Base-by-base conservation (phyloP, 1,284 basidiomycete genomes). In the Tilletia indica region DNA sequence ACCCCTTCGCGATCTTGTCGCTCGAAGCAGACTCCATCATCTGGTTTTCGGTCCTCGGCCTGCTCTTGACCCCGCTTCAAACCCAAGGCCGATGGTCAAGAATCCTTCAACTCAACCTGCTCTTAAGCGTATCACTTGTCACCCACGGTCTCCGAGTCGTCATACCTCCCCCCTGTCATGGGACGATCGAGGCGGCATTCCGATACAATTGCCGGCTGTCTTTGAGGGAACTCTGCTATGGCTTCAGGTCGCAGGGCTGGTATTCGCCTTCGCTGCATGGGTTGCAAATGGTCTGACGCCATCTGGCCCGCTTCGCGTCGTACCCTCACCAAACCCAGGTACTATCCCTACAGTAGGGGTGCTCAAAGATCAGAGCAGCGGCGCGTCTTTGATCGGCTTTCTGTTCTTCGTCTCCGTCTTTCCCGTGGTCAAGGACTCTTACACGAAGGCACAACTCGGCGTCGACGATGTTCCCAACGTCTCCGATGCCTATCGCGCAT, bases 131-230 rank as follows among this genome's bases (percentile, higher is more conserved):
- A 6, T 38, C 61, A 64, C 19, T 64, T 36, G 16, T 64, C 61
- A 64, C 61, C 31, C 61, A 64, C 34, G 38, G 5, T 16, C 8
- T 64, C 4, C 61, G 61, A 21, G 38, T 64, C 61, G 34, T 64
- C 61, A 42, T 38, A n/a, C 61, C 61, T 16, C 61, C 61, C 3
- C 61, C 61, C 36, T 64, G 61, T 38, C 31, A 12, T 64, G 61
- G 61, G 34, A 64, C 14, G 8, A 34, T 19, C 31, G 42, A 39
- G 19, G 25, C 14, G n/a, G n/a, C 31, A 14, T 16, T 9, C 61
- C 61, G 5, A 39, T 64, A 16, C 61, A 64, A 38, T 16, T 42
- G 34, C 61, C 61, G 38, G 31, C 31, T 4, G 4, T 39, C 34
- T 64, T 64, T 21, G 38, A 42, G 8, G 61, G 61, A 8, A 19